phyloP scores from a whole-genome alignment of 306 rosid genomes.

The Citrullus amarus region DNA sequence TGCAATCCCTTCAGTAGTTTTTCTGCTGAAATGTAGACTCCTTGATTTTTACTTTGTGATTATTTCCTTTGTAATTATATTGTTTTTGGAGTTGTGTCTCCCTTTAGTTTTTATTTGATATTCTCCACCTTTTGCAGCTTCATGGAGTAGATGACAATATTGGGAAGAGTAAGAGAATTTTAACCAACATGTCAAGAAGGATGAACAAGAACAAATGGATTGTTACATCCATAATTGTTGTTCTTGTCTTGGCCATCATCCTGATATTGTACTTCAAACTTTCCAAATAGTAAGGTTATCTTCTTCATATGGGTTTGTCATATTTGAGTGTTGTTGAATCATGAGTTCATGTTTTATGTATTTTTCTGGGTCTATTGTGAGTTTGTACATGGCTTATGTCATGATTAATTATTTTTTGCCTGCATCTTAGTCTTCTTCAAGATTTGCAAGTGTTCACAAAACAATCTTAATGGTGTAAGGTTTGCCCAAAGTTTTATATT shows the following conservation, averaged over 20 bases:
- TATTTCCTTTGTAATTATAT: neutral
- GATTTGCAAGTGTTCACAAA: neutral
- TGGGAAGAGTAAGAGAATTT: conserved; percentile 74
- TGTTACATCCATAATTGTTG: conserved; percentile 40
- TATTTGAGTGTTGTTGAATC: neutral
- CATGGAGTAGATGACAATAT: conserved; percentile 89
- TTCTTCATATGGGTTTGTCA: conserved; percentile 17
- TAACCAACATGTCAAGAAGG: conserved; percentile 71
- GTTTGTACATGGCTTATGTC: neutral
- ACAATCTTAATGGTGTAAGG: conserved; percentile 1
- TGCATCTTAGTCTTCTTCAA: neutral
- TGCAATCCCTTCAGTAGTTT: neutral
- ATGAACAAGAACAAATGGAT: conserved; percentile 84
- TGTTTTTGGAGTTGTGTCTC: neutral
- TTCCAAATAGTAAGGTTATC: conserved; percentile 22
- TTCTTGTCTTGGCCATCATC: conserved; percentile 52
- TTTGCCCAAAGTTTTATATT: neutral
- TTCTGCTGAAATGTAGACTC: neutral
- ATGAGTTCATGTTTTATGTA: neutral
- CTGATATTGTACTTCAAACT: conserved; percentile 79
- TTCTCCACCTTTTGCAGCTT: conserved; percentile 39
- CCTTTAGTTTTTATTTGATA: neutral
- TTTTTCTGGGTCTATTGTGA: neutral
- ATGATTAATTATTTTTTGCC: neutral
- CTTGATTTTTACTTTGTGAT: too few species aligned